Evolutionary conservation across 345 rosid genomes (phyloP).

Genomic region (Hibiscus tridactylites): DNA sequence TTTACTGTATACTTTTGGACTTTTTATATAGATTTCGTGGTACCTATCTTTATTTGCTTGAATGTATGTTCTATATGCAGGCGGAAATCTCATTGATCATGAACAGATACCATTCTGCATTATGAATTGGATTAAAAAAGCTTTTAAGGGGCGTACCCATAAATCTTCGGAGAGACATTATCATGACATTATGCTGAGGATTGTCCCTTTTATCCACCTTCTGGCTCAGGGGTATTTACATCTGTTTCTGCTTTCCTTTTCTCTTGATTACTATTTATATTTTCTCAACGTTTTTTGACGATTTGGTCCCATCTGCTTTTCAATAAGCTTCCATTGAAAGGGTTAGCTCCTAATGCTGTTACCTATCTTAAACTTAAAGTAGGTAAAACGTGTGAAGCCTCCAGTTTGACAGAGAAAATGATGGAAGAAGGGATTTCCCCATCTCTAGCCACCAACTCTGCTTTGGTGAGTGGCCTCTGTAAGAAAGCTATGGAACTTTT

Average conservation of each 20-base stretch:
- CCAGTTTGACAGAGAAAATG: conserved; percentile 42
- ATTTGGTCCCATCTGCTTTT: conserved; percentile 4
- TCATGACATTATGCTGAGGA: conserved; percentile 37
- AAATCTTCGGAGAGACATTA: conserved; percentile 39
- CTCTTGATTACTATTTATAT: background rate
- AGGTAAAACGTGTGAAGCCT: conserved; percentile 42
- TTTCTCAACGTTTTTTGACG: conserved; percentile 4
- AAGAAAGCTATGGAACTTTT: background rate
- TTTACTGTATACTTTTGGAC: background rate
- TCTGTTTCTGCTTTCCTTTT: background rate
- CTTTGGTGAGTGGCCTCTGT: background rate
- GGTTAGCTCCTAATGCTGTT: conserved; percentile 41
- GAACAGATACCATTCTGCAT: conserved; percentile 38
- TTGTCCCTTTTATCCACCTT: conserved; percentile 38
- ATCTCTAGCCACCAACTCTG: background rate
- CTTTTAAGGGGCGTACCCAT: conserved; percentile 72
- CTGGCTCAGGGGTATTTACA: conserved; percentile 59
- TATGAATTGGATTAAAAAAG: conserved; percentile 84
- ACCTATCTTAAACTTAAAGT: conserved; percentile 40
- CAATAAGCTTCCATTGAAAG: conserved; percentile 44
- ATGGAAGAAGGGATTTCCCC: conserved; percentile 31
- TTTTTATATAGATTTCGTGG: background rate
- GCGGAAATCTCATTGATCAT: conserved; percentile 29
- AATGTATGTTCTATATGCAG: conserved; percentile 26
- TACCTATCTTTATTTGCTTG: conserved; percentile 3